Conservation (phyloP, 192 early-diverging fungal genomes). For the Podila minutissima region DNA sequence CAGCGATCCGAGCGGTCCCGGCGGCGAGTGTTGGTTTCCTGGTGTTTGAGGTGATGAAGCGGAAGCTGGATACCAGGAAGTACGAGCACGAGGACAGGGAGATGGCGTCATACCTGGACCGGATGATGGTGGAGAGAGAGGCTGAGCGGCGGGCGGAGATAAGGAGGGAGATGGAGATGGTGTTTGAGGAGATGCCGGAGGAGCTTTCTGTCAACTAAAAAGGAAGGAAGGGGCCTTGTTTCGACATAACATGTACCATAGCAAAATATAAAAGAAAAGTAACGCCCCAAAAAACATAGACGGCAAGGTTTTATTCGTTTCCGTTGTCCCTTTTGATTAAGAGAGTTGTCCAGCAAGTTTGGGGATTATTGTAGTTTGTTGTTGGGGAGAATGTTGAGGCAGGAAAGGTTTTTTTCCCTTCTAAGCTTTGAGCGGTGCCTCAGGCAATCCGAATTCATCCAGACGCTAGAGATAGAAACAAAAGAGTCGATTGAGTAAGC, state of each 20-base stretch:
- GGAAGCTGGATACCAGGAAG: slow-evolving; percentile 59
- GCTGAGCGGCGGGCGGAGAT: slow-evolving; percentile 19
- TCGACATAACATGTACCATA: too few relatives aligned
- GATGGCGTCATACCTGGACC: slow-evolving; percentile 39
- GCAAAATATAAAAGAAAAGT: too few relatives aligned
- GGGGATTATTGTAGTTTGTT: neutral
- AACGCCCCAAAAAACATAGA: too few relatives aligned
- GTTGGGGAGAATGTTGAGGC: neutral
- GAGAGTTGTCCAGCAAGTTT: too few relatives aligned
- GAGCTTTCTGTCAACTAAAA: neutral
- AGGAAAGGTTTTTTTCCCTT: neutral
- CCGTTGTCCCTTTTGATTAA: neutral
- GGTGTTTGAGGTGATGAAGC: slow-evolving; percentile 71
- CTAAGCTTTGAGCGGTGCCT: slow-evolving; percentile 62
- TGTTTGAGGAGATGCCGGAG: neutral
- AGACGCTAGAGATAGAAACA: slow-evolving; percentile 30
- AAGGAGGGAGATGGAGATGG: neutral
- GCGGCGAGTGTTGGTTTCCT: slow-evolving; percentile 71
- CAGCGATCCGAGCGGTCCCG: slow-evolving; percentile 60
- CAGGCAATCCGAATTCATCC: slow-evolving; percentile 64
- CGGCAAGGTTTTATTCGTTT: neutral
- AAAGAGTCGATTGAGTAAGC: neutral
- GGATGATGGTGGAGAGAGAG: slow-evolving; percentile 41
- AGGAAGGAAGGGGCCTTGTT: too few relatives aligned
- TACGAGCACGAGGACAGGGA: slow-evolving; percentile 48